phyloP scores from a whole-genome alignment of 495 filamentous ascomycete species.

The Neurospora africana region DNA sequence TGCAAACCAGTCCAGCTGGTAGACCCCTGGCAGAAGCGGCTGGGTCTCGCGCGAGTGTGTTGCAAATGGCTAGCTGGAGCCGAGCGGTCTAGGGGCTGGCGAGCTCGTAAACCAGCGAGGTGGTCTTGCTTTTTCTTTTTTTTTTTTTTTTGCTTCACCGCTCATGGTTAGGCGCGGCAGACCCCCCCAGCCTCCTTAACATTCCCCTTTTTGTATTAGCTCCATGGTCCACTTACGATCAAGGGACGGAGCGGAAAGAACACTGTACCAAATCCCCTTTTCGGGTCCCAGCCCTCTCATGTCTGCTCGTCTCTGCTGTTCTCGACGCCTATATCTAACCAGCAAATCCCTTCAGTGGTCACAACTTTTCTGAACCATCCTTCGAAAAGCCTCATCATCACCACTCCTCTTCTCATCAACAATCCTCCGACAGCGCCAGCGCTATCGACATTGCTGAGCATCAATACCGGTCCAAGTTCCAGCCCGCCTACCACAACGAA shows the following conservation, averaged over 20 bases:
- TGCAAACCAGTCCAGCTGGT: background rate
- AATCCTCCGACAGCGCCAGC: background rate
- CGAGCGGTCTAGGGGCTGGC: background rate
- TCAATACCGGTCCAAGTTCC: constrained; percentile 70
- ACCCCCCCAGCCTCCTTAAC: background rate
- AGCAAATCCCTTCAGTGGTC: background rate
- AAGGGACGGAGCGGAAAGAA: background rate
- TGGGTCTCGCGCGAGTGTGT: background rate
- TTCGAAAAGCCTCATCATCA: background rate
- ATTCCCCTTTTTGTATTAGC: background rate
- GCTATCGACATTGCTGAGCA: constrained; percentile 74
- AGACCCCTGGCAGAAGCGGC: background rate
- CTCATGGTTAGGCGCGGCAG: background rate
- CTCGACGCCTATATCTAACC: background rate
- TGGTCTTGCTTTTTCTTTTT: background rate
- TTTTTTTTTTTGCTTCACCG: background rate
- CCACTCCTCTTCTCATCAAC: background rate
- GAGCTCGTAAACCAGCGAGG: background rate
- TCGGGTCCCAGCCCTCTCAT: background rate
- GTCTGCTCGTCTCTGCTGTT: background rate
- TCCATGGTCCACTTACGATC: background rate
- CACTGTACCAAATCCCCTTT: background rate
- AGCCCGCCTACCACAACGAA: constrained; percentile 57
- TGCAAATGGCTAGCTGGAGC: background rate
- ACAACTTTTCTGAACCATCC: background rate